These are phyloP conservation scores for Heliamphora pulchella DNA, from an alignment of 179 eudicot species.

Conservation along the genomic window DNA sequence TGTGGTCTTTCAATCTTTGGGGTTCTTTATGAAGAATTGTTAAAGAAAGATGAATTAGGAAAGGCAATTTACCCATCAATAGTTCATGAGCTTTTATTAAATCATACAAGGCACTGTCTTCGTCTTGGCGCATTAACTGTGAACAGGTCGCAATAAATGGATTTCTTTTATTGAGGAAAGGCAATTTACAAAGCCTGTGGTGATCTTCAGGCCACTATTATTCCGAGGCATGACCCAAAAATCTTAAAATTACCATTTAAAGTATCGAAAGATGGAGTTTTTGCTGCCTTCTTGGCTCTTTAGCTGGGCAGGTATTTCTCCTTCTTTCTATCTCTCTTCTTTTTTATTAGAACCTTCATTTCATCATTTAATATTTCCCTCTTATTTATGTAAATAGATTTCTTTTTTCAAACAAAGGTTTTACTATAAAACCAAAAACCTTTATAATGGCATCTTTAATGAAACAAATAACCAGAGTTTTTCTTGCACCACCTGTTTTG, in stretches of 20 bases:
- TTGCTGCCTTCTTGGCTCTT: background rate
- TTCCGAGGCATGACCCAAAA: too few relatives aligned
- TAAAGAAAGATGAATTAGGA: background rate
- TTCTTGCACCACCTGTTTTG: background rate
- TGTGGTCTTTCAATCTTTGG: background rate
- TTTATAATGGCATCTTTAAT: background rate
- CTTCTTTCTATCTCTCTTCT: too few relatives aligned
- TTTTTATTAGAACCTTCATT: too few relatives aligned
- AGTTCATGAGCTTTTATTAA: background rate
- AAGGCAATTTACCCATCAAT: background rate
- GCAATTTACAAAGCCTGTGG: background rate
- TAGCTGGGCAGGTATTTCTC: background rate
- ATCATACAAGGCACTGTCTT: background rate
- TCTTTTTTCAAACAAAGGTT: background rate
- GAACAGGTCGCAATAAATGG: background rate
- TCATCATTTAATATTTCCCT: too few relatives aligned
- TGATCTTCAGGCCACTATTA: too few relatives aligned
- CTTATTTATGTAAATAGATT: background rate
- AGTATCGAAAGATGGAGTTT: background rate
- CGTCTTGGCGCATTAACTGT: background rate
- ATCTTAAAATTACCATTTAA: too few relatives aligned
- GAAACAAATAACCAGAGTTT: background rate
- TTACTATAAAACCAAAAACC: background rate
- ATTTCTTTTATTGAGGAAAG: background rate
- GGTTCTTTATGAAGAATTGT: background rate